Conservation (phyloP, 2,329 filamentous ascomycete genomes). For the Ascochyta rabiei region DNA sequence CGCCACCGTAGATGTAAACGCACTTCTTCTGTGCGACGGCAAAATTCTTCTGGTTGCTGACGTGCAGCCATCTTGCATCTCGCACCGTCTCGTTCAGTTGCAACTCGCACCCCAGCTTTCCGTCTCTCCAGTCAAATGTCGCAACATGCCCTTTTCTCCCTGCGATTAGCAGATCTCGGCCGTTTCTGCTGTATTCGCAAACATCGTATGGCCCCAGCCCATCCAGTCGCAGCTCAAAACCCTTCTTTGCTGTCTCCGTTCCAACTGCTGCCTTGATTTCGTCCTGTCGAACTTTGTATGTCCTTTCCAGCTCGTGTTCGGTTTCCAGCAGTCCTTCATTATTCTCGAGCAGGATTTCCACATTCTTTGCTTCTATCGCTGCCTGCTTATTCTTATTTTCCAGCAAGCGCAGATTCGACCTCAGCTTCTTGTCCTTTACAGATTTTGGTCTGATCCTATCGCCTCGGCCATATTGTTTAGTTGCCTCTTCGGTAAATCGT, state of each 20-base stretch:
- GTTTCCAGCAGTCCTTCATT: constrained; percentile 84
- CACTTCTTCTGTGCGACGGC: constrained; percentile 96
- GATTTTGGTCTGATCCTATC: constrained; percentile 72
- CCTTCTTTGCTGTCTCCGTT: constrained; percentile 86
- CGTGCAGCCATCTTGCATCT: constrained; percentile 87
- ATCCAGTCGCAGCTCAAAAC: constrained; percentile 84
- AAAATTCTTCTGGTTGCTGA: constrained; percentile 83
- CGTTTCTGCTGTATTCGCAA: constrained; percentile 88
- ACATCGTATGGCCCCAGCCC: constrained; percentile 82
- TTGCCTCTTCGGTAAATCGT: constrained; percentile 56
- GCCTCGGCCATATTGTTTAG: constrained; percentile 84
- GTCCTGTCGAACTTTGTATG: constrained; percentile 89
- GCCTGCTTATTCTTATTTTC: constrained; percentile 86
- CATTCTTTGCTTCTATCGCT: constrained; percentile 84
- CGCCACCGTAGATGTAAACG: constrained; percentile 92
- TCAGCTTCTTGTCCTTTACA: constrained; percentile 88
- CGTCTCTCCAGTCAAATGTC: constrained; percentile 94
- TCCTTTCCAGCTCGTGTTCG: constrained; percentile 85
- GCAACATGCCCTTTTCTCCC: constrained; percentile 94
- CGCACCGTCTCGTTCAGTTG: constrained; percentile 89
- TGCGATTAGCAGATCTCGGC: constrained; percentile 81
- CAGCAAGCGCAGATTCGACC: constrained; percentile 76
- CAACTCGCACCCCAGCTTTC: constrained; percentile 88
- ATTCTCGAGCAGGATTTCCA: constrained; percentile 92
- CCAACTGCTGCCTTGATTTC: constrained; percentile 78